Conservation (phyloP, 176 grass and related monocot genomes). For the Elaeis guineensis region DNA sequence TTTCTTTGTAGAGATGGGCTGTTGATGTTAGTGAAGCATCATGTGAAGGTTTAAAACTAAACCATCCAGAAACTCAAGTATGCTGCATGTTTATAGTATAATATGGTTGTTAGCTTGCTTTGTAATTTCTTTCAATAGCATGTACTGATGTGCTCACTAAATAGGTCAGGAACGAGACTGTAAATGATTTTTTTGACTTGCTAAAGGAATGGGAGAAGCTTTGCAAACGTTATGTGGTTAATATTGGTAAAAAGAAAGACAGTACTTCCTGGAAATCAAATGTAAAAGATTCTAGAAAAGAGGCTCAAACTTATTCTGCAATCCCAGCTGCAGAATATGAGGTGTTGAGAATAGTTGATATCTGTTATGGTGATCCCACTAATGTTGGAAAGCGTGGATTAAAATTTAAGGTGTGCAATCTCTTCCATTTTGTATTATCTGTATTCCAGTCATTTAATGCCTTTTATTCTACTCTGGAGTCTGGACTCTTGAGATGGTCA, state of each 20-base stretch:
- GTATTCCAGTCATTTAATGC: not conserved
- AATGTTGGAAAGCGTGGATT: conserved; percentile 39
- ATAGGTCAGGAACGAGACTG: conserved; percentile 74
- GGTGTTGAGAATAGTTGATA: conserved; percentile 72
- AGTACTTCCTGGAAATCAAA: not conserved
- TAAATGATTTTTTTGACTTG: conserved; percentile 76
- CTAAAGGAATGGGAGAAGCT: conserved; percentile 76
- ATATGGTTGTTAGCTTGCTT: conserved; percentile 11
- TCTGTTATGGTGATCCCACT: conserved; percentile 89
- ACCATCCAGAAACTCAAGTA: conserved; percentile 87
- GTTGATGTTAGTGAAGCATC: conserved; percentile 64
- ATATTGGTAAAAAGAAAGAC: conserved; percentile 18
- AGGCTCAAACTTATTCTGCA: conserved; percentile 24
- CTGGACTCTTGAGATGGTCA: too few relatives aligned
- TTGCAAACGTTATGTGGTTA: conserved; percentile 50
- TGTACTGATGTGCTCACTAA: conserved; percentile 19
- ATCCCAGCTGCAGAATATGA: conserved; percentile 49
- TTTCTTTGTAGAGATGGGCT: conserved; percentile 66
- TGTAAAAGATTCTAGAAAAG: conserved; percentile 35
- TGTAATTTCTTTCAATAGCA: conserved; percentile 16
- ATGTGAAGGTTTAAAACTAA: conserved; percentile 59
- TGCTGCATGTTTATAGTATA: conserved; percentile 4
- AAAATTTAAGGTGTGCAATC: conserved; percentile 67
- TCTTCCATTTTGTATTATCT: not conserved
- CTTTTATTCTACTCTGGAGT: not conserved